Base-by-base conservation (phyloP, 495 filamentous ascomycete species). In the Penicillium verhagenii region DNA sequence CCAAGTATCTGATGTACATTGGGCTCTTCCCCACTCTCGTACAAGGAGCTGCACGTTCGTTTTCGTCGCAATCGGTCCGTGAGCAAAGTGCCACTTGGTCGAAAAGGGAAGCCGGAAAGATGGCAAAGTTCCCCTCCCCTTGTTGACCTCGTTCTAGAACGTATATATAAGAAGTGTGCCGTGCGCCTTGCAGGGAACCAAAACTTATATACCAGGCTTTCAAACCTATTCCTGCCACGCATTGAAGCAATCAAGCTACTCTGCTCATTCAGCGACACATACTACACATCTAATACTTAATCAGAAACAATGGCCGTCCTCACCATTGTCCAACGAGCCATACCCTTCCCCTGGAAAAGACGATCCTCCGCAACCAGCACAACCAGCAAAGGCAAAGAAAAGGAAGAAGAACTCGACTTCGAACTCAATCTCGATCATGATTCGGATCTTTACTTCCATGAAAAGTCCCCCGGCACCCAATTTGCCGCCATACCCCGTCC, bases 251-350 rank as follows among this genome's bases (percentile, higher is more conserved):
- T n/a, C n/a, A n/a, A n/a, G n/a, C n/a, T n/a, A n/a, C n/a, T n/a
- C n/a, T n/a, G n/a, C n/a, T n/a, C n/a, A n/a, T n/a, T n/a, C n/a
- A n/a, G n/a, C n/a, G n/a, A n/a, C n/a, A n/a, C n/a, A n/a, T n/a
- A n/a, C n/a, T n/a, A n/a, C n/a, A n/a, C n/a, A n/a, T n/a, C n/a
- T n/a, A n/a, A 35, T 35, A 35, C 13, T 47, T 52, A 24, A 52
- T 53, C 47, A 14, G 33, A 35, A 35, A 6, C 33, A 35, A 68
- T 68, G 65, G 47, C 62, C n/a, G 54, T 63, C n/a, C 43, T 66
- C 18, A 59, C 65, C 33, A 37, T 63, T 21, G 63, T 68, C 47
- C 50, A 66, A 21, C 65, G 65, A 14, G 62, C 62, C 43, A 54
- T 68, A 5, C 62, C 59, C 6, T 57, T 65, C 11, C 45, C 56